Evolutionary conservation across 208 protist genomes (phyloP), one percentile per base, ranked within the genome.

Genomic region (Crithidia brevicula): DNA sequence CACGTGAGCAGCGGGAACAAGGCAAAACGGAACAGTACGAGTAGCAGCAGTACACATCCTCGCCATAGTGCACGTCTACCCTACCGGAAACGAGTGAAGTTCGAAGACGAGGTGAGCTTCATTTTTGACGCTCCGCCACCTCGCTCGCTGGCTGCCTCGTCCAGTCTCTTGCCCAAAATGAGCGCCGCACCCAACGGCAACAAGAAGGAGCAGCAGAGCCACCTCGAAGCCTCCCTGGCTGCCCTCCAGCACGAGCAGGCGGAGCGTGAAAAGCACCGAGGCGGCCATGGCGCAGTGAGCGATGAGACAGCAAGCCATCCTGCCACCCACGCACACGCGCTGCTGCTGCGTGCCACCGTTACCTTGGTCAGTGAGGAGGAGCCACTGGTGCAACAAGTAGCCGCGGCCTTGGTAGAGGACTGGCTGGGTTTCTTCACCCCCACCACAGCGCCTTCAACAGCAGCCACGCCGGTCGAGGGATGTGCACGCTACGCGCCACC

Each of bases 331-430:
- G 49, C 54, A 28, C 49, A 72, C 23, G 40, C 54, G 51, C 27
- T 76, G 18, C 64, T 82, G 16, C 52, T 72, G 36, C 43, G 53
- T 16, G 67, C 68, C 27, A 66, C 36, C 34, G 69, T 82, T 30
- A 79, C 40, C 27, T 25, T 88, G 4, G 63, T 74, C 13, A 61
- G 78, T 30, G 65, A 78, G 20, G 84, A 94, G 33, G 83, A 87
- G 64, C 54, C 64, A 20, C 59, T 76, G 25, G 81, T 86, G 40
- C 83, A 91, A 52, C 75, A 65, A 28, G 76, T 76, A 1, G 88
- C 85, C 10, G 79, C 72, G 4, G 38, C 47, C 38, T 74, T 93
- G 7, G 62, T 90, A 16, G 65, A 79, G n/a, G 77, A 86, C 47
- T 78, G 72, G 72, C 36, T 78, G 11, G 47, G 36, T 18, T 23